Conservation (phyloP, 371 early-diverging fungal species). For the Entomophthora muscae region DNA sequence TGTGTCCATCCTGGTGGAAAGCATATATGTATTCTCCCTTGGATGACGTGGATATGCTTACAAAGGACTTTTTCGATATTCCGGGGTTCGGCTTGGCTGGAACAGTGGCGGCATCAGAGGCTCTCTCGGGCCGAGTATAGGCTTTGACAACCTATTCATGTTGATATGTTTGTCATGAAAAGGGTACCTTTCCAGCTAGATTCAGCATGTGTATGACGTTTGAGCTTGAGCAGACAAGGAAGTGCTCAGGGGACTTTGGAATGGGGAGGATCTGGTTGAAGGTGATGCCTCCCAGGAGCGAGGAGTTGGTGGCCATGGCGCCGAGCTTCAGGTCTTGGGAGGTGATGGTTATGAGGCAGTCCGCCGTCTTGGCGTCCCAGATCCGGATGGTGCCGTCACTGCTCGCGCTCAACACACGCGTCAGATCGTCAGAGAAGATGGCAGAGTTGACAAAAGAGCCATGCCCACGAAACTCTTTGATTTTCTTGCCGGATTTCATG, state of each 20-base stretch:
- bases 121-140: not conserved
- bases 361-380: not conserved
- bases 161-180: not conserved
- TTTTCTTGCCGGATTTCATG: constrained; percentile 64
- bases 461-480: constrained; percentile 83
- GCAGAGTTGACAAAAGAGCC: constrained; percentile 67
- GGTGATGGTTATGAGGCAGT: not conserved
- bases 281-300: not conserved
- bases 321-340: constrained; percentile 2
- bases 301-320: not conserved
- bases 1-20: not conserved
- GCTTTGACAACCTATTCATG: not conserved
- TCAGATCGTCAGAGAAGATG: constrained; percentile 42
- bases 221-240: not conserved
- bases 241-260: not conserved
- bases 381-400: constrained; percentile 60
- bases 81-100: not conserved
- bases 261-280: not conserved
- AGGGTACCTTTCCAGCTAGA: not conserved
- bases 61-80: not conserved
- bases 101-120: not conserved
- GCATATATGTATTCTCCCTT: constrained; percentile 8
- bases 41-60: not conserved
- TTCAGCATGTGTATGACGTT: not conserved
- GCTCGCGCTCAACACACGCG: constrained; percentile 49